Evolutionary conservation across 208 protist genomes (phyloP), one percentile per base, ranked within the genome.

Genomic region (Spongospora subterranea): DNA sequence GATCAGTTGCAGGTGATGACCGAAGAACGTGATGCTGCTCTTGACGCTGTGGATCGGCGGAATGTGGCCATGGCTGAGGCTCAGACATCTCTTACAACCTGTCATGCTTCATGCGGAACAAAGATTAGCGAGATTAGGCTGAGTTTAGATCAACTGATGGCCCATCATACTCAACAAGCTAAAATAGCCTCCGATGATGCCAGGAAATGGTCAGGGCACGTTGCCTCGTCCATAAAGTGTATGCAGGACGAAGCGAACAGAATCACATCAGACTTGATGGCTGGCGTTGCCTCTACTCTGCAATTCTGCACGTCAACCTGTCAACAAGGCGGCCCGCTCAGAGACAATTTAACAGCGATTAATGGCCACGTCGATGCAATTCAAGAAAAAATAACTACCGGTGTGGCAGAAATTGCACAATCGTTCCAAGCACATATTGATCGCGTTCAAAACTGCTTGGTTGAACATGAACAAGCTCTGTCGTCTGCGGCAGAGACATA

Each of bases 1-100:
- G 11, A 89, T 6, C 6, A 71, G 32, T 29, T 89, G 1, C 13
- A 13, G 17, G 6, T 35, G 6, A 32, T 77, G 88, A 66, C 53
- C 6, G 11, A 38, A 39, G 32, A 89, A 76, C 39, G 88, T 35
- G n/a, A 32, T 29, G 17, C 71, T 6, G 32, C 46, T 17, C 6
- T 20, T 17, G 88, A 32, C 17, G 32, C 32, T 17, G 29, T 89
- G 6, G 6, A 6, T 20, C 88, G 45, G 6, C 53, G 46, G 6
- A n/a, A 89, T 29, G 35, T 71, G 76, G 6, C 88, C 53, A 41
- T 89, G 45, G 13, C 71, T 46, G 53, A 40, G 88, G 6, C 6
- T 6, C 11, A 6, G 6, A 6, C 6, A 35, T 1, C 53, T 35
- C 1, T 89, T 13, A n/a, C 88, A 6, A 17, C 35, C 71, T 82